Evolutionary conservation across 768 basidiomycete species (phyloP).

Genomic region (Sarcodon sp.): DNA sequence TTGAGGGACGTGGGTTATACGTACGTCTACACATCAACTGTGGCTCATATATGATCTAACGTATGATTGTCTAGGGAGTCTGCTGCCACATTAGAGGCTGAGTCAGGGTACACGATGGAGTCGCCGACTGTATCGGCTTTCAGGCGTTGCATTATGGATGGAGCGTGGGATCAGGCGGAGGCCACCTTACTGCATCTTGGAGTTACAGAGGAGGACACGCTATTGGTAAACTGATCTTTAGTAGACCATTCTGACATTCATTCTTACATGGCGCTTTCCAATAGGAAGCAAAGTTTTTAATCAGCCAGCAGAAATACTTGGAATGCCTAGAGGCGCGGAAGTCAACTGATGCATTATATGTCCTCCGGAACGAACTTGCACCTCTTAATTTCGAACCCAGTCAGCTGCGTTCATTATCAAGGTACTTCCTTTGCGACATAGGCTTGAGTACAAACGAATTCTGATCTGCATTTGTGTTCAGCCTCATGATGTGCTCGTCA

Average conservation of each 20-base stretch:
- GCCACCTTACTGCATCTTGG: constrained; percentile 54
- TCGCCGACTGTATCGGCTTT: constrained; percentile 67
- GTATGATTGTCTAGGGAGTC: constrained; percentile 48
- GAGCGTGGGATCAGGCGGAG: constrained; percentile 73
- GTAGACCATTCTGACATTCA: constrained; percentile 1
- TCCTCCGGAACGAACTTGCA: constrained; percentile 81
- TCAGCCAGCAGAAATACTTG: constrained; percentile 92
- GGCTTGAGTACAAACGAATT: constrained; percentile 4
- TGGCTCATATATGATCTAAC: constrained; percentile 5
- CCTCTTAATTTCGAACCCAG: constrained; percentile 71
- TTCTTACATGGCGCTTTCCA: background rate
- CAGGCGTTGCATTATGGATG: constrained; percentile 66
- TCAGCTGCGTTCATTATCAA: constrained; percentile 77
- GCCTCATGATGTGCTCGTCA: constrained; percentile 88
- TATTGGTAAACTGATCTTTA: constrained; percentile 39
- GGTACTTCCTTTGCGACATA: constrained; percentile 28
- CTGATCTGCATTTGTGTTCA: constrained; percentile 17
- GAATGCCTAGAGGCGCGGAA: constrained; percentile 78
- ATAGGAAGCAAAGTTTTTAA: constrained; percentile 75
- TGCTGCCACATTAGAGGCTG: constrained; percentile 78
- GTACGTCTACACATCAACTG: constrained; percentile 16
- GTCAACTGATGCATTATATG: constrained; percentile 71
- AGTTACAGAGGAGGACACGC: constrained; percentile 50
- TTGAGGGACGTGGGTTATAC: constrained; percentile 73
- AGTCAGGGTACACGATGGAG: constrained; percentile 87